phyloP scores from a whole-genome alignment of 768 basidiomycete species.

The Tricholoma terreum region DNA sequence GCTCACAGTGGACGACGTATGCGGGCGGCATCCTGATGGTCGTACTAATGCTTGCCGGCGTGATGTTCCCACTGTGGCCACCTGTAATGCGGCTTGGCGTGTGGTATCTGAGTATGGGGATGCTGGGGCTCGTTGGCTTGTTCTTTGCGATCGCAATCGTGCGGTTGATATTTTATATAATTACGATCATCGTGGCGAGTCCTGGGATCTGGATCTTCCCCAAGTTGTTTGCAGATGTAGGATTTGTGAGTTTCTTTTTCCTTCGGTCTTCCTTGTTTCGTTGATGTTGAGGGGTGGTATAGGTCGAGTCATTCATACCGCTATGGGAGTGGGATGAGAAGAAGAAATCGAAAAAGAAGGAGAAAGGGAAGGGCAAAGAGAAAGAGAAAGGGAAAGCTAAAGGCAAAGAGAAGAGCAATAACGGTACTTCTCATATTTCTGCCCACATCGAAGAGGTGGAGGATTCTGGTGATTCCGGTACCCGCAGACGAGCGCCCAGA shows the following conservation, averaged over 20 bases:
- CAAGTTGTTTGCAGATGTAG: constrained; percentile 95
- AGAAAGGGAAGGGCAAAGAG: constrained; percentile 46
- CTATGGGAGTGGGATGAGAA: constrained; percentile 95
- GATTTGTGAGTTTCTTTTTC: constrained; percentile 71
- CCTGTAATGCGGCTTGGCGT: constrained; percentile 88
- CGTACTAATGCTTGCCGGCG: constrained; percentile 87
- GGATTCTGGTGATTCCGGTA: constrained; percentile 40
- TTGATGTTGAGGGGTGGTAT: constrained; percentile 3
- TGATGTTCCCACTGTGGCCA: constrained; percentile 99
- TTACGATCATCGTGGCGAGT: constrained; percentile 80
- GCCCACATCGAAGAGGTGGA: constrained; percentile 46
- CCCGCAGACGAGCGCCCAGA: constrained; percentile 39
- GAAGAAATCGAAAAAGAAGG: constrained; percentile 69
- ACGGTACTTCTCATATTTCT: constrained; percentile 18
- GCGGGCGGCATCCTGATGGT: constrained; percentile 91
- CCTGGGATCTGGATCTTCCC: constrained; percentile 99
- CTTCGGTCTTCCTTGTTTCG: neutral
- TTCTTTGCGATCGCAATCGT: constrained; percentile 92
- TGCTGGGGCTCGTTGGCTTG: constrained; percentile 83
- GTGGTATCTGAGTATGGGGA: constrained; percentile 89
- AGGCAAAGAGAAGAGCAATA: constrained; percentile 39
- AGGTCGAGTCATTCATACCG: constrained; percentile 98
- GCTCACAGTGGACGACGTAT: constrained; percentile 91
- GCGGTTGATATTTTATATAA: constrained; percentile 88
- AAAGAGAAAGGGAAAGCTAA: constrained; percentile 40